A percentile compares a stretch with the other conserved stretches of the same genome.
These are phyloP conservation scores for Monilinia aucupariae DNA, from an alignment of 2,329 filamentous ascomycete genomes.

Conservation along the genomic window DNA sequence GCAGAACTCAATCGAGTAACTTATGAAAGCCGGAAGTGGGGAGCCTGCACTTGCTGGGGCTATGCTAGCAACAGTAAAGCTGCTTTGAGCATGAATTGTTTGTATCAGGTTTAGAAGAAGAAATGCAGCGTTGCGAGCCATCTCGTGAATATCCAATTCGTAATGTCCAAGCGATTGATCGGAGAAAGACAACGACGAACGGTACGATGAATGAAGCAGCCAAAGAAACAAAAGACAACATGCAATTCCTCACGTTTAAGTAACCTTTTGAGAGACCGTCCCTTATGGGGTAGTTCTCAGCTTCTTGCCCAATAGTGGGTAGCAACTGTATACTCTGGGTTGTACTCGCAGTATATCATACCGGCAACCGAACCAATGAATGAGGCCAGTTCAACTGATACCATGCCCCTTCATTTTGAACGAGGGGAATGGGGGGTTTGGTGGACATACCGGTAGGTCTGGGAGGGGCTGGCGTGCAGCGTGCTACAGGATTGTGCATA, in stretches of 20 bases:
- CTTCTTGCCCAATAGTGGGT: neutral
- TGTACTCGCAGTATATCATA: constrained; percentile 7
- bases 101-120: neutral
- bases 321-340: constrained; percentile 10
- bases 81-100: constrained; percentile 14
- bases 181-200: neutral
- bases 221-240: neutral
- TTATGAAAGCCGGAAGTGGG: constrained; percentile 43
- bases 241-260: neutral
- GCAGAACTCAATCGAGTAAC: constrained; percentile 48
- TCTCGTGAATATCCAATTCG: neutral
- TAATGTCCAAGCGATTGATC: neutral
- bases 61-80: constrained; percentile 8
- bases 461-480: too few relatives aligned
- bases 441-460: neutral
- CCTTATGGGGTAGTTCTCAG: neutral
- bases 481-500: too few relatives aligned
- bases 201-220: neutral
- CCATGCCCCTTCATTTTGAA: neutral
- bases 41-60: constrained; percentile 22
- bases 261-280: neutral
- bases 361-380: constrained; percentile 1
- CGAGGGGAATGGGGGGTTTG: neutral
- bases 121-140: neutral
- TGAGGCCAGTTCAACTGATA: neutral